Conservation (phyloP, 2,329 filamentous ascomycete species). For the Penicillium sp. region DNA sequence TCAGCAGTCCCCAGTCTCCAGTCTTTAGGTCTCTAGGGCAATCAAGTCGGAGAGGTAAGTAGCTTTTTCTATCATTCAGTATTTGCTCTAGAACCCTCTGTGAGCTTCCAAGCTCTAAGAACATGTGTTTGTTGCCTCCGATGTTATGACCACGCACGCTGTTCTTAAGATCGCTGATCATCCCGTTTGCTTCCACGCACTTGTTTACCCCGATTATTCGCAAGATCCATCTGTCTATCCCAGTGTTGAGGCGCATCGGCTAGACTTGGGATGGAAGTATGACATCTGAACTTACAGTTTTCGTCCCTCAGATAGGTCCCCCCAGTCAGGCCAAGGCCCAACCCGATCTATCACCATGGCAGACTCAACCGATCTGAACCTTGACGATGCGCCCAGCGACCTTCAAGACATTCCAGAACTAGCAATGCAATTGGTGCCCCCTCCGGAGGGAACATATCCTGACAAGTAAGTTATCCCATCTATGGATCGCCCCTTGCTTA, state of each 20-base stretch:
- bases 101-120: neutral
- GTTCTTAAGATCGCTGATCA: slow-evolving; percentile 20
- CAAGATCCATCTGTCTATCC: slow-evolving; percentile 10
- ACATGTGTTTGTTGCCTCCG: slow-evolving; percentile 9
- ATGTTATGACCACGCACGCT: slow-evolving; percentile 41
- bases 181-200: slow-evolving; percentile 43
- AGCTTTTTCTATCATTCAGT: neutral
- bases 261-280: slow-evolving; percentile 19
- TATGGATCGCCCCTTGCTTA: neutral
- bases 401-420: slow-evolving; percentile 47
- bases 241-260: slow-evolving; percentile 3
- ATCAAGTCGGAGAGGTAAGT: slow-evolving; percentile 7
- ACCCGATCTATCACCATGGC: slow-evolving; percentile 34
- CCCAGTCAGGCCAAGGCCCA: slow-evolving; percentile 16
- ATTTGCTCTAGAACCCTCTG: neutral
- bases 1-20: slow-evolving; percentile 16
- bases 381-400: slow-evolving; percentile 44
- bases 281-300: slow-evolving; percentile 17
- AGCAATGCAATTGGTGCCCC: slow-evolving; percentile 42
- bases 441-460: slow-evolving; percentile 45
- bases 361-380: slow-evolving; percentile 43
- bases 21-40: slow-evolving; percentile 9
- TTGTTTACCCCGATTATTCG: slow-evolving; percentile 23
- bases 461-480: slow-evolving; percentile 35
- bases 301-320: slow-evolving; percentile 1